Conservation (phyloP, 1,284 basidiomycete species). For the Papiliotrema terrestris region DNA sequence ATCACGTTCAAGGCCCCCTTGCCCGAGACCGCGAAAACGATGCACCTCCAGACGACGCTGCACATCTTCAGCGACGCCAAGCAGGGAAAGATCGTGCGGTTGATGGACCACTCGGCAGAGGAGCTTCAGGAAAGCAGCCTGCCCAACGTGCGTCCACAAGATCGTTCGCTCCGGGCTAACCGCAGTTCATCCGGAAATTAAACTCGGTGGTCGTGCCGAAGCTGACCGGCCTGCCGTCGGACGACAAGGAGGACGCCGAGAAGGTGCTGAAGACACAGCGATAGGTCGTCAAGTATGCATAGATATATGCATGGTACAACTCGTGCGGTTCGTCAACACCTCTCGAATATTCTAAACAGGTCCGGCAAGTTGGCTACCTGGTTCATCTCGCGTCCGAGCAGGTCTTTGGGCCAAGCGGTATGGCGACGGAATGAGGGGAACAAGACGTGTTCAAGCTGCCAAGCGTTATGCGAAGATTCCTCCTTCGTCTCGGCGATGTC, state of each 20-base stretch:
- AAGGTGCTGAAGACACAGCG: conserved; percentile 4
- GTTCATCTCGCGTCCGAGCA: conserved; percentile 62
- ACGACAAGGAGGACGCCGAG: conserved; percentile 23
- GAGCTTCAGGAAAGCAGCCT: conserved; percentile 32
- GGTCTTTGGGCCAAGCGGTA: conserved; percentile 60
- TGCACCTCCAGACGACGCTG: conserved; percentile 31
- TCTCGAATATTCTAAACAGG: conserved; percentile 84
- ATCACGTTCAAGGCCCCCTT: conserved; percentile 27
- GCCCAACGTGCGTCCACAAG: conserved; percentile 13
- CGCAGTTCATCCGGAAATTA: conserved; percentile 23
- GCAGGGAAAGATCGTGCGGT: conserved; percentile 32
- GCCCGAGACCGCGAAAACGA: conserved; percentile 21
- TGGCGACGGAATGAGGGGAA: conserved; percentile 79
- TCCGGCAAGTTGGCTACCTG: conserved; percentile 84
- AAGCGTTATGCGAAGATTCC: conserved; percentile 56
- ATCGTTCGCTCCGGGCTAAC: neutral
- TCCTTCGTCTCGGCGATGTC: conserved; percentile 24
- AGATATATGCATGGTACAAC: neutral
- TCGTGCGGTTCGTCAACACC: conserved; percentile 56
- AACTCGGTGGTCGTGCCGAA: conserved; percentile 28
- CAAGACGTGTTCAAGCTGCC: conserved; percentile 83
- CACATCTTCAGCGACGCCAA: conserved; percentile 21
- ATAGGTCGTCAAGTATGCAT: neutral
- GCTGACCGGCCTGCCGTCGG: conserved; percentile 15
- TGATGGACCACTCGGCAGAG: conserved; percentile 35